Base-by-base conservation (phyloP, 2,329 filamentous ascomycete genomes). In the Sporothrix brunneoviolacea region DNA sequence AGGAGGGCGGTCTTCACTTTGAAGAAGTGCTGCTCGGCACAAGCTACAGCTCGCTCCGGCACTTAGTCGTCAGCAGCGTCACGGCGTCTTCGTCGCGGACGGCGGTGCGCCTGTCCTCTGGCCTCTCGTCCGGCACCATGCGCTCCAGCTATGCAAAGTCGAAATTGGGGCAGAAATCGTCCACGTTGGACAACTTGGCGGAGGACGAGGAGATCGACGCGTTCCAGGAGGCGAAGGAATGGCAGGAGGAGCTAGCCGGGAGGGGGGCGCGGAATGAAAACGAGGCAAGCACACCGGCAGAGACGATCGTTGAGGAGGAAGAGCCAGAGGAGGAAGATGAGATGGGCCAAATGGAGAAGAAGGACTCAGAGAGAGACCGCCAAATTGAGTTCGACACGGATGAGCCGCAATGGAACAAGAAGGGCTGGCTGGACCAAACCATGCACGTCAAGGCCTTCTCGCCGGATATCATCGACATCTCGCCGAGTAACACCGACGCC, bases 51-150 rank as follows among this genome's bases (percentile, higher is more conserved):
- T 48, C 48, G 2, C 56, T 66, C 18, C 58, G 55, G 15, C 56
- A 61, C 42, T 54, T 65, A 7, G 62, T 66, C 9, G 61, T 65
- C 45, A 55, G 54, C 13, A 58, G 51, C 16, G 64, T 66, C 16
- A 59, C 62, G 19, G 51, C 57, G 7, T 65, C 65, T 12, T 63
- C 58, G 18, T 62, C 64, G 36, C 59, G 59, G 41, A 65, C 64
- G 13, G 63, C 61, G 6, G 55, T 55, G 44, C 60, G 62, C 16
- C 30, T 58, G 24, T 38, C 50, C 3, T 28, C 40, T 2, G 36
- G 44, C 12, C 44, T 52, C 10, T 33, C 51, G 32, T 21, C 45
- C 9, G 13, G 45, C 16, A 16, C 35, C 27, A n/a, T 10, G 13
- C 32, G 39, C 1, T 27, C 24, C n/a, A 50, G 40, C 15, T 5